A percentile compares a stretch with the other conserved stretches of the same genome.
These are phyloP conservation scores for Mucuna pruriens DNA, from an alignment of 306 rosid genomes.

Conservation along the genomic window DNA sequence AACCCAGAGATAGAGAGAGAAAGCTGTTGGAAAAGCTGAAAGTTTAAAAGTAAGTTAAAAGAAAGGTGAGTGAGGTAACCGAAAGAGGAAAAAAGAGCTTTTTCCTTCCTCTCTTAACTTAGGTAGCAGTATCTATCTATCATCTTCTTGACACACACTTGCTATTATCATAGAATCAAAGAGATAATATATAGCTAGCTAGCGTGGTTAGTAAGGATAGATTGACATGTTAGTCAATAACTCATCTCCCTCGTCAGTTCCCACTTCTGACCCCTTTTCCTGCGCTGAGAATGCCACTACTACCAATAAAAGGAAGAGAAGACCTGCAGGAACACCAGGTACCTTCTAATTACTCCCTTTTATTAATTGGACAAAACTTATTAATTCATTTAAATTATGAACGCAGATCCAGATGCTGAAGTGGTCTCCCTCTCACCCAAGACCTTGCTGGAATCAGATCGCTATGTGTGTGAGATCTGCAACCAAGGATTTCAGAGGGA, in stretches of 20 bases:
- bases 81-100: constrained; percentile 55
- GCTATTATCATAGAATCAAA: not conserved
- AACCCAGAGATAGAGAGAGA: constrained; percentile 45
- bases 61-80: constrained; percentile 50
- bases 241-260: constrained; percentile 55
- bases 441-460: constrained; percentile 93
- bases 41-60: constrained; percentile 12
- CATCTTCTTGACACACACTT: constrained; percentile 24
- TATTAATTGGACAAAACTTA: not conserved
- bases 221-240: constrained; percentile 64
- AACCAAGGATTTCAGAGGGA: constrained; percentile 99
- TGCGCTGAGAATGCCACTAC: constrained; percentile 60
- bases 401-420: constrained; percentile 95
- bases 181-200: not conserved
- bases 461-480: constrained; percentile 99
- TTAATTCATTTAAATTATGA: not conserved
- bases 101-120: constrained; percentile 32
- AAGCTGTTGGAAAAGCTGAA: constrained; percentile 40
- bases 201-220: not conserved
- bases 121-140: not conserved
- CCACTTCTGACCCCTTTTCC: constrained; percentile 71
- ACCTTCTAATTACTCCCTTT: not conserved
- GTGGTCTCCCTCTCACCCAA: constrained; percentile 96
- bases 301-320: constrained; percentile 74
- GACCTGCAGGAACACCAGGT: constrained; percentile 99